Base-by-base conservation (phyloP, 2,329 filamentous ascomycete genomes). In the Beauveria bassiana region DNA sequence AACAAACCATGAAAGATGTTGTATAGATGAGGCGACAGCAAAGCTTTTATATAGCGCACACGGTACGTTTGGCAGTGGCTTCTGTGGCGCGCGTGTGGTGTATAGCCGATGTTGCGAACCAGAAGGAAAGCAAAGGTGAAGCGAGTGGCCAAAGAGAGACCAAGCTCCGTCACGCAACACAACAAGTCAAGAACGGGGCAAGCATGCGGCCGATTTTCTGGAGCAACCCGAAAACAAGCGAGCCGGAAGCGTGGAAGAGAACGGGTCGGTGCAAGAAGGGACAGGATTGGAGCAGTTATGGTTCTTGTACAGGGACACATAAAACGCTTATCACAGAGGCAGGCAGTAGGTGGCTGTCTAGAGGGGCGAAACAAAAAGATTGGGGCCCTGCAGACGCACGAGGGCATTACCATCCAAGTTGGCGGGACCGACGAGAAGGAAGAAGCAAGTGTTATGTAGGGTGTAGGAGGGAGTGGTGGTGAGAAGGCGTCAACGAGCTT, bases 91-190 rank as follows among this genome's bases (percentile, higher is more conserved):
- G 56, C 18, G 46, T 10, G 49, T 47, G 24, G 22, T 60, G 47
- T 34, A 47, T 53, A 16, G 38, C 22, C 20, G 31, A 59, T 31
- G 38, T 28, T 12, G 34, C 12, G 31, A 50, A 42, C n/a, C 45
- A 18, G 24, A 26, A 18, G 38, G 18, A 45, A 52, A 40, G 40
- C 53, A 20, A 38, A 28, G n/a, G 8, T 40, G 55, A 62, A 53
- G 61, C 61, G 55, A 62, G 61, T 28, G 31, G 42, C 5, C 49
- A 54, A 51, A 22, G 69, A 71, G 69, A 69, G 64, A 62, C 64
- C 66, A 68, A 66, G 66, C 68, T 65, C 66, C 66, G 65, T 64
- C 72, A 73, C 73, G 69, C 69, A 67, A 74, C 72, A 67, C 67
- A 70, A 72, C 67, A 70, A 68, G 71, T 69, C 63, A 70, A 67